phyloP scores from a whole-genome alignment of 2,329 filamentous ascomycete species.

The Neonectria coccinea region DNA sequence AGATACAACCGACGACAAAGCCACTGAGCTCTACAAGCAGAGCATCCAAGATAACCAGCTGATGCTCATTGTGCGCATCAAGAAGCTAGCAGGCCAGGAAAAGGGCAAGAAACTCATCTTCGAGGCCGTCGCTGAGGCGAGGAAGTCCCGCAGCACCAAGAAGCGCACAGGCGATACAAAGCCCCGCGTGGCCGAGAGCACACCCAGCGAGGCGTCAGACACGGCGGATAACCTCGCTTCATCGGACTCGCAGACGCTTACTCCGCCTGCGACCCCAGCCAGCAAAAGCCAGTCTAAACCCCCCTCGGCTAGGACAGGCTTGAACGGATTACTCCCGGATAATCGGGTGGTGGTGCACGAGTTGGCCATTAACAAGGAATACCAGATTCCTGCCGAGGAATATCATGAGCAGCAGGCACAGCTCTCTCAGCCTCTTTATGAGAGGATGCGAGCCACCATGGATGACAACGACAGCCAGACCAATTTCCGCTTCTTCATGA shows the following conservation, averaged over 20 bases:
- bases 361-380: constrained; percentile 82
- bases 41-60: constrained; percentile 86
- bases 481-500: constrained; percentile 75
- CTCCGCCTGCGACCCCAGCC: constrained; percentile 64
- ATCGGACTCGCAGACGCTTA: constrained; percentile 62
- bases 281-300: constrained; percentile 54
- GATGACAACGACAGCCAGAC: constrained; percentile 72
- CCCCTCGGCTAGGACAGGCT: constrained; percentile 54
- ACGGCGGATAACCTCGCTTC: constrained; percentile 53
- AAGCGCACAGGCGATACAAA: constrained; percentile 77
- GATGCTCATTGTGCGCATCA: constrained; percentile 82
- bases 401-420: constrained; percentile 68
- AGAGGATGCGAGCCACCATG: constrained; percentile 73
- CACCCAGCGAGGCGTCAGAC: constrained; percentile 52
- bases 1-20: constrained; percentile 78
- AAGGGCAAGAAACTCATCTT: constrained; percentile 79
- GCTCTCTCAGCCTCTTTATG: constrained; percentile 62
- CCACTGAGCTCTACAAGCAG: constrained; percentile 80
- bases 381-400: constrained; percentile 73
- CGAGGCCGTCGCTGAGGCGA: constrained; percentile 78
- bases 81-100: constrained; percentile 78
- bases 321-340: constrained; percentile 71
- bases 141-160: constrained; percentile 72
- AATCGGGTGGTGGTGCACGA: constrained; percentile 84
- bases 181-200: constrained; percentile 71